Evolutionary conservation across 2,329 filamentous ascomycete genomes (phyloP).

Genomic region (Pseudocercospora cruenta): DNA sequence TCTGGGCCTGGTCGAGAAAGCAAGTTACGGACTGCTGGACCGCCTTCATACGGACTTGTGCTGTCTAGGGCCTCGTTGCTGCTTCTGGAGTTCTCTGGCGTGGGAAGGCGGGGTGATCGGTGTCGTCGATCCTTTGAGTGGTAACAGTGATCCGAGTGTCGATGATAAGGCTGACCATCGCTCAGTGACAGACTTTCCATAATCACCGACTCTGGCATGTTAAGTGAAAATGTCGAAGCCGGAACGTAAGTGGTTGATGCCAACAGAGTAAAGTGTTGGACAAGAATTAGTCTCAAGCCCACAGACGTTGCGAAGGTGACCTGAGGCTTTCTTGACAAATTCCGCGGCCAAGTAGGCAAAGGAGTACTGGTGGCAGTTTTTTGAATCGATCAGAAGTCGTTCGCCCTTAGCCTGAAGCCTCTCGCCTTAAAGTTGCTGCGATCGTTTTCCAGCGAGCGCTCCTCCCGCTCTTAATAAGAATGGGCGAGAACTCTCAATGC

Average conservation of each 20-base stretch:
- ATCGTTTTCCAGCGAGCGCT: constrained; percentile 22
- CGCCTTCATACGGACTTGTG: constrained; percentile 22
- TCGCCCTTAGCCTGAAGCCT: constrained; percentile 22
- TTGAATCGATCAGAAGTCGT: constrained; percentile 12
- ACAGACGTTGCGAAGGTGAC: constrained; percentile 12
- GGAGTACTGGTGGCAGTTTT: constrained; percentile 21
- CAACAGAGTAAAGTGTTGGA: constrained; percentile 6
- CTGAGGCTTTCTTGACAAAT: constrained; percentile 16
- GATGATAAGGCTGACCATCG: constrained; percentile 24
- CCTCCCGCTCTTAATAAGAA: constrained; percentile 18
- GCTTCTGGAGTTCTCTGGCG: constrained; percentile 36
- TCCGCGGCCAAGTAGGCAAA: constrained; percentile 20
- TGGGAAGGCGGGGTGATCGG: constrained; percentile 37
- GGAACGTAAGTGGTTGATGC: neutral
- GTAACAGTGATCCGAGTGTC: constrained; percentile 13
- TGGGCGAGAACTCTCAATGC: constrained; percentile 12
- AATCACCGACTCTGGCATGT: constrained; percentile 10
- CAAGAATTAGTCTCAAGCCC: constrained; percentile 3
- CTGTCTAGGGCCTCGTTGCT: constrained; percentile 34
- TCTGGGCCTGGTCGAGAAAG: constrained; percentile 7
- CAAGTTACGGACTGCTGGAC: constrained; percentile 17
- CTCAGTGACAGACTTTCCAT: constrained; percentile 30
- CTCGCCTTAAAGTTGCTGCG: constrained; percentile 25
- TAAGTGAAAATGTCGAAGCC: neutral
- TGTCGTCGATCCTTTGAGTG: constrained; percentile 23